Base-by-base conservation (phyloP, 2,329 filamentous ascomycete genomes). In the Calcarisporium arbuscula region DNA sequence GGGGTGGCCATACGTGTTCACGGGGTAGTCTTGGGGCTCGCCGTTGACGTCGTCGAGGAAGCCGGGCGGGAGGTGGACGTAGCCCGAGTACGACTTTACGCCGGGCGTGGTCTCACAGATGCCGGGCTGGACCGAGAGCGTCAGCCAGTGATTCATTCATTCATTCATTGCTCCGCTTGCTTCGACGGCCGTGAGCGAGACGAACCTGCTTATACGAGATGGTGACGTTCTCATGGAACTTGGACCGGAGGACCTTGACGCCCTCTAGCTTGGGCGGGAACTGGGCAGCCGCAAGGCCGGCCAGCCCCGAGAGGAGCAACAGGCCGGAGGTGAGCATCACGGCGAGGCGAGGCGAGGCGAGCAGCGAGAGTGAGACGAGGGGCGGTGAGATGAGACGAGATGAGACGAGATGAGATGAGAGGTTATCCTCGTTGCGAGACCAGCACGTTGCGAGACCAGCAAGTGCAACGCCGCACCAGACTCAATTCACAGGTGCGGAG, bases 31-130 rank as follows among this genome's bases (percentile, higher is more conserved):
- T 19, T 60, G 54, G 17, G 37, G 55, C 66, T 39, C 77, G 44
- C 77, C 75, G 36, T 46, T 39, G 7, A 44, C 42, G 30, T 56
- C 57, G 21, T 68, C 53, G 19, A 46, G 31, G 20, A 51, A 43
- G 29, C 52, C 57, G 2, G 72, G 53, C 15, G 75, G 66, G 34
- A 81, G 52, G 40, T 65, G 64, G 34, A 84, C 70, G 57, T 82
- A 80, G 43, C 80, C 80, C 8, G 75, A 68, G 53, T 77, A 82
- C 58, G 59, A 80, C 72, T 58, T 82, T 70, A 62, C 77, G 62
- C 60, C 81, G 61, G 34, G 66, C 53, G 44, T 68, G 33, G 58
- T 80, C 76, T 48, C 72, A 62, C 44, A 80, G 72, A 53, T 65
- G 54, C 60, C 79, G 72, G 37, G 74, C 78, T 69, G 23, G 16